phyloP scores from a whole-genome alignment of 1,284 basidiomycete species.

The Schizopora paradoxa region DNA sequence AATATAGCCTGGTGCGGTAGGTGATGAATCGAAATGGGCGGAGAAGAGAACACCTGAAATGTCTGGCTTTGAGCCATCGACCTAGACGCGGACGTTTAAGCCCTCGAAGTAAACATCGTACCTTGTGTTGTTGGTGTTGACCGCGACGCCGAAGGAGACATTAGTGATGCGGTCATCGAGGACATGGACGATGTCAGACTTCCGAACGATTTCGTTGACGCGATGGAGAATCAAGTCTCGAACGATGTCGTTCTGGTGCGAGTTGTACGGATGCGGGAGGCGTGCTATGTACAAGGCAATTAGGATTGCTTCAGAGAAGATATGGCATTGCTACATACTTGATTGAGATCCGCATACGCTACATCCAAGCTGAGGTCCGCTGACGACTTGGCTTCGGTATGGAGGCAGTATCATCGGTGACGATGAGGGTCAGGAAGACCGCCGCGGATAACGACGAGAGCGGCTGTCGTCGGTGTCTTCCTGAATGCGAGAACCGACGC shows the following conservation, averaged over 20 bases:
- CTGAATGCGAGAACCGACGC: constrained; percentile 30
- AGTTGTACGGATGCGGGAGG: no score
- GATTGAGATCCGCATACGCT: constrained; percentile 58
- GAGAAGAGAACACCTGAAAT: constrained; percentile 62
- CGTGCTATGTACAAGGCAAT: constrained; percentile 38
- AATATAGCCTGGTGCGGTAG: constrained; percentile 63
- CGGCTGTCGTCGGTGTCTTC: constrained; percentile 44
- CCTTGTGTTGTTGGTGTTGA: constrained; percentile 17
- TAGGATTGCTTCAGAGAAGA: no score
- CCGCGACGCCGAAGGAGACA: constrained; percentile 40
- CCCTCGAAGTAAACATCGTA: constrained; percentile 59
- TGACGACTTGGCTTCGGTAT: constrained; percentile 38
- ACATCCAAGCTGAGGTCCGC: constrained; percentile 49
- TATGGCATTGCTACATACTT: constrained; percentile 38
- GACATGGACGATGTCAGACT: constrained; percentile 41
- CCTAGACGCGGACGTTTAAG: constrained; percentile 64
- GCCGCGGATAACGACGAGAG: constrained; percentile 46
- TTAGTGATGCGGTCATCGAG: constrained; percentile 55
- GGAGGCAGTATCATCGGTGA: constrained; percentile 48
- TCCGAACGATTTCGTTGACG: constrained; percentile 40
- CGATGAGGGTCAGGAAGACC: constrained; percentile 46
- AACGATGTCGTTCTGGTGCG: constrained; percentile 68
- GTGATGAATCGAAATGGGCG: constrained; percentile 76
- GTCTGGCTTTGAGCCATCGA: constrained; percentile 48
- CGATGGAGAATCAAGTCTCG: constrained; percentile 53